phyloP scores from a whole-genome alignment of 2,329 filamentous ascomycete species.

The Sporothrix dimorphospora region DNA sequence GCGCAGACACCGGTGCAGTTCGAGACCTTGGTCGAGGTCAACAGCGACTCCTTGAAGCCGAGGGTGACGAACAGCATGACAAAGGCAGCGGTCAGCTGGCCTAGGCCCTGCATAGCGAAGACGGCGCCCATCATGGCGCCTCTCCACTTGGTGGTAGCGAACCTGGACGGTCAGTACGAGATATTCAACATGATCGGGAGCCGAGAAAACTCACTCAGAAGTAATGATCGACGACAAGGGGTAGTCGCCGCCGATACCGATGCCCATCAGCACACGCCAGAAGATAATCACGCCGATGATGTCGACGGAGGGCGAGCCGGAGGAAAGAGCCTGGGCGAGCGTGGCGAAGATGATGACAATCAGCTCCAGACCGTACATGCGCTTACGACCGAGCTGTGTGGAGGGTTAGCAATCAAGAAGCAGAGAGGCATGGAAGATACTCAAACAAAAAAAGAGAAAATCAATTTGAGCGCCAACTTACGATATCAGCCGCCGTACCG shows the following conservation, averaged over 20 bases:
- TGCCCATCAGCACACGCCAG: constrained; percentile 77
- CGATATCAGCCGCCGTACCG: constrained; percentile 70
- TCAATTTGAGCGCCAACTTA: constrained; percentile 22
- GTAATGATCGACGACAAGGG: constrained; percentile 83
- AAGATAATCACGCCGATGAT: constrained; percentile 72
- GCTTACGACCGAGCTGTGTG: constrained; percentile 50
- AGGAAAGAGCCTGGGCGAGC: constrained; percentile 69
- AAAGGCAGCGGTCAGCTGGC: constrained; percentile 75
- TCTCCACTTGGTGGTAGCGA: constrained; percentile 82
- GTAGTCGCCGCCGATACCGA: constrained; percentile 78
- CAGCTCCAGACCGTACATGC: constrained; percentile 72
- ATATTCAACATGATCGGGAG: background rate
- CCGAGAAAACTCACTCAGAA: constrained; percentile 57
- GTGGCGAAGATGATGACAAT: constrained; percentile 81
- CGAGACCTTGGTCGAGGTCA: constrained; percentile 52
- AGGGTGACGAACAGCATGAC: constrained; percentile 75
- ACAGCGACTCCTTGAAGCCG: constrained; percentile 68
- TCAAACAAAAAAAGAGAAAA: background rate
- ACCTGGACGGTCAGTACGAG: constrained; percentile 41
- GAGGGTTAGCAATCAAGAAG: background rate
- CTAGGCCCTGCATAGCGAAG: constrained; percentile 85
- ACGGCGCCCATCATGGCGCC: constrained; percentile 87
- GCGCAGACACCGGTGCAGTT: constrained; percentile 66
- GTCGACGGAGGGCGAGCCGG: constrained; percentile 64
- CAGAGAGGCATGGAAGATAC: background rate